Evolutionary conservation across 78 protist genomes (phyloP).

Genomic region (Parvularia atlantis): DNA sequence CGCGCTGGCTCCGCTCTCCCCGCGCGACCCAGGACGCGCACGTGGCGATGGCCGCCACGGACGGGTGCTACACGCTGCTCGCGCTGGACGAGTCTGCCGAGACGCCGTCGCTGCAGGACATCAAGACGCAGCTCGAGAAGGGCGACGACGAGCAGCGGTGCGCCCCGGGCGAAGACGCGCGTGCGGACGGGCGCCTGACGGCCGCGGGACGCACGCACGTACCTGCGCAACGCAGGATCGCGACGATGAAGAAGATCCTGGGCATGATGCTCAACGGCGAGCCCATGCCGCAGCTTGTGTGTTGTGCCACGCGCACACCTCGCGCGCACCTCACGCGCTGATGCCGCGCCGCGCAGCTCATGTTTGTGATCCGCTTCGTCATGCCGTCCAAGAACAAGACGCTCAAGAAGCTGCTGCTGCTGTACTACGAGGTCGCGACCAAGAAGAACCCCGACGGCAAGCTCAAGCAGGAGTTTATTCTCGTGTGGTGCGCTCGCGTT

Average conservation of each 20-base stretch:
- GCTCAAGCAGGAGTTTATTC: slow-evolving; percentile 85
- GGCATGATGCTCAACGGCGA: not conserved
- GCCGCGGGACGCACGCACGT: too few species aligned
- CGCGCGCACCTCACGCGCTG: too few species aligned
- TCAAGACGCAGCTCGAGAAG: not conserved
- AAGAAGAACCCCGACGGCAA: slow-evolving; percentile 79
- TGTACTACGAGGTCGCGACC: slow-evolving; percentile 86
- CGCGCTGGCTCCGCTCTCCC: too few species aligned
- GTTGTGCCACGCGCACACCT: too few species aligned
- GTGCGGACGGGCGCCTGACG: too few species aligned
- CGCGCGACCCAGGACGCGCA: too few species aligned
- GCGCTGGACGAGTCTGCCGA: too few species aligned
- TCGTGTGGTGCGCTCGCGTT: slow-evolving; percentile 66
- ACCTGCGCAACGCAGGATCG: too few species aligned
- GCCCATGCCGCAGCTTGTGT: not conserved
- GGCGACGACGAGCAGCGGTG: not conserved
- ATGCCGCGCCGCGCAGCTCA: too few species aligned
- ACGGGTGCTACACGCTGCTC: too few species aligned
- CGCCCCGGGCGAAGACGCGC: too few species aligned
- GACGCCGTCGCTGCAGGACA: not conserved
- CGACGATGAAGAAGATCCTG: not conserved
- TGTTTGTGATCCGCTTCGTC: slow-evolving; percentile 74
- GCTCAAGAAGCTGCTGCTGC: slow-evolving; percentile 82
- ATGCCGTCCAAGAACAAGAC: slow-evolving; percentile 68
- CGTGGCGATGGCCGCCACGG: too few species aligned